Base-by-base conservation (phyloP, 257 asterid genomes). In the Lantana camara region DNA sequence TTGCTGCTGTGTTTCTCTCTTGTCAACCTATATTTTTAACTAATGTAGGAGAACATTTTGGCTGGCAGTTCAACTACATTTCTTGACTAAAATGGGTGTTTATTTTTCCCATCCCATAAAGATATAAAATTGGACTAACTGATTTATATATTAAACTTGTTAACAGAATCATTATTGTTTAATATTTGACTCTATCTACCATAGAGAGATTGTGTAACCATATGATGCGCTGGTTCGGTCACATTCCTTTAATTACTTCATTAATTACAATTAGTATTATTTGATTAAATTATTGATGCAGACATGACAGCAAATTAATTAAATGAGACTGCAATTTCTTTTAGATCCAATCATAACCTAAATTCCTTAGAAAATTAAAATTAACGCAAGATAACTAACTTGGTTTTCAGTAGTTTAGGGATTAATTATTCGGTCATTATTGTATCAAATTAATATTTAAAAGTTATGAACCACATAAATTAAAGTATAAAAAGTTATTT, bases 41-140 rank as follows among this genome's bases (percentile, higher is more conserved):
- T 13, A n/a, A 21, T 29, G 15, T 63, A 27, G 32, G 53, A 32
- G 10, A n/a, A 0, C 1, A 40, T n/a, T 50, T 14, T 41, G 21
- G 48, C 27, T 62, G 52, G 47, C 63, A 61, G 63, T 63, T 69
- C 45, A 64, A 41, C 68, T 38, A 57, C 10, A 20, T 7, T 64
- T 34, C 44, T 38, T 38, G 12, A 38, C 11, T 9, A 38, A 6
- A 8, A 0, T 38, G 6, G 10, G 14, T 9, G 14, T 9, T 9
- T 38, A 5, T 8, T 38, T 38, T 8, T 38, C 45, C 32, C 7
- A 40, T 24, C 19, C 27, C 19, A 45, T 29, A 8, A 10, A 12
- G 20, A 11, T 55, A 55, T 63, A 27, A 27, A 35, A 23, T 35
- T 68, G 66, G 66, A 9, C 60, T 66, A n/a, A n/a, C n/a, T n/a